Conservation (phyloP, 2,329 filamentous ascomycete species). For the Plenodomus tracheiphilus region DNA sequence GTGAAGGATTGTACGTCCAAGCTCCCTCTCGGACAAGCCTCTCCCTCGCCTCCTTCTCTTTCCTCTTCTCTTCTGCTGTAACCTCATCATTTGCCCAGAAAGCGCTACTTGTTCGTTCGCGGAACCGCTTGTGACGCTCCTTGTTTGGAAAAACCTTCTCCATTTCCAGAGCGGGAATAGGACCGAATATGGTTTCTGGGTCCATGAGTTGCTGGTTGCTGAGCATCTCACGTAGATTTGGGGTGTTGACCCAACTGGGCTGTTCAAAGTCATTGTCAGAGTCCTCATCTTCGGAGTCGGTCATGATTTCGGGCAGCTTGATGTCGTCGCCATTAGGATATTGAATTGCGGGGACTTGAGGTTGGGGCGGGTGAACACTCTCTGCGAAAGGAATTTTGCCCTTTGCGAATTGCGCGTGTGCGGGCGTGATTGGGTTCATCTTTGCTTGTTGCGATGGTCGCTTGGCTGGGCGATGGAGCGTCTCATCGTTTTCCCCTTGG, state of each 20-base stretch:
- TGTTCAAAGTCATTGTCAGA: constrained; percentile 66
- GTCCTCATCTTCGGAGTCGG: constrained; percentile 89
- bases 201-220: constrained; percentile 83
- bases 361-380: constrained; percentile 55
- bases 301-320: constrained; percentile 91
- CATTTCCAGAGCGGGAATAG: constrained; percentile 85
- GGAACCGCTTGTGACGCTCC: constrained; percentile 85
- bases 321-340: constrained; percentile 90
- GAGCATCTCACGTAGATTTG: constrained; percentile 75
- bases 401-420: constrained; percentile 76
- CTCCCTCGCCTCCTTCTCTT: constrained; percentile 78
- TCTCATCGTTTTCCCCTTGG: constrained; percentile 70
- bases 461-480: constrained; percentile 50
- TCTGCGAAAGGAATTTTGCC: constrained; percentile 89
- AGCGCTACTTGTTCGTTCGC: constrained; percentile 87
- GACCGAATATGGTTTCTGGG: constrained; percentile 83
- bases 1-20: constrained; percentile 59
- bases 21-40: constrained; percentile 79
- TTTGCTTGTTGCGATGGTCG: constrained; percentile 48
- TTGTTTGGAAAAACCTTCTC: constrained; percentile 85
- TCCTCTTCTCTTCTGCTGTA: constrained; percentile 83
- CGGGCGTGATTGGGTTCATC: constrained; percentile 52
- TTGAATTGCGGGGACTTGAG: constrained; percentile 63
- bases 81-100: constrained; percentile 88
- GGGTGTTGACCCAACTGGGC: constrained; percentile 86